phyloP scores from a whole-genome alignment of 768 basidiomycete species.

The Steccherinum ochraceum region DNA sequence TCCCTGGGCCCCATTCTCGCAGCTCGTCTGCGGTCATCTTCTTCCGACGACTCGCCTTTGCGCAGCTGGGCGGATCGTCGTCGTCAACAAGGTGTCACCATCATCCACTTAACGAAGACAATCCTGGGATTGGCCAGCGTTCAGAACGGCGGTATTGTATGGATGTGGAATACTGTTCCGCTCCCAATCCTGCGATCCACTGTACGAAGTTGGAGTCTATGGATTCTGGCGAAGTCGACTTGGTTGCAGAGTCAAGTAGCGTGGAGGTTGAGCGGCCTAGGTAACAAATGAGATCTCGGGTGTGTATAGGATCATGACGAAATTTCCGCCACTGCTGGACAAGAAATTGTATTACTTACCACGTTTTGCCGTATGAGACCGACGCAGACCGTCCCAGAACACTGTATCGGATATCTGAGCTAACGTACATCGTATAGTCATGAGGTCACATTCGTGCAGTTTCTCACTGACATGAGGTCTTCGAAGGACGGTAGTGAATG shows the following conservation, averaged over 20 bases:
- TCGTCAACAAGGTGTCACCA: not conserved
- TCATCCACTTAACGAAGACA: slow-evolving; percentile 1
- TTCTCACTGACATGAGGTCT: no score
- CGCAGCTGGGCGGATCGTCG: slow-evolving; percentile 1
- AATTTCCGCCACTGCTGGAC: no score
- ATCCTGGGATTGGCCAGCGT: not conserved
- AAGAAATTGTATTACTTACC: no score
- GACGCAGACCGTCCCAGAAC: no score
- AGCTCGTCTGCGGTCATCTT: slow-evolving; percentile 7
- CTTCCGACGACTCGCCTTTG: not conserved
- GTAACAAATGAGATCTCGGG: slow-evolving; percentile 13
- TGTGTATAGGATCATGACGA: no score
- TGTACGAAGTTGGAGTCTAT: not conserved
- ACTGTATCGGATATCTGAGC: no score
- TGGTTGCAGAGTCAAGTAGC: slow-evolving; percentile 17
- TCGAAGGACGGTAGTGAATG: no score
- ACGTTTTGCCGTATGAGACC: no score
- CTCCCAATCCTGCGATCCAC: not conserved
- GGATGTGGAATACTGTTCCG: not conserved
- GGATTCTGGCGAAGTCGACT: slow-evolving; percentile 7
- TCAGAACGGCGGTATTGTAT: not conserved
- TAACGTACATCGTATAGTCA: no score
- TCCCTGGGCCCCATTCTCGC: slow-evolving; percentile 16
- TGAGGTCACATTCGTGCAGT: no score
- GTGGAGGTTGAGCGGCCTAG: slow-evolving; percentile 25